These are phyloP conservation scores for Cinnamomum micranthum DNA, from an alignment of 164 flowering plant species.

Conservation along the genomic window DNA sequence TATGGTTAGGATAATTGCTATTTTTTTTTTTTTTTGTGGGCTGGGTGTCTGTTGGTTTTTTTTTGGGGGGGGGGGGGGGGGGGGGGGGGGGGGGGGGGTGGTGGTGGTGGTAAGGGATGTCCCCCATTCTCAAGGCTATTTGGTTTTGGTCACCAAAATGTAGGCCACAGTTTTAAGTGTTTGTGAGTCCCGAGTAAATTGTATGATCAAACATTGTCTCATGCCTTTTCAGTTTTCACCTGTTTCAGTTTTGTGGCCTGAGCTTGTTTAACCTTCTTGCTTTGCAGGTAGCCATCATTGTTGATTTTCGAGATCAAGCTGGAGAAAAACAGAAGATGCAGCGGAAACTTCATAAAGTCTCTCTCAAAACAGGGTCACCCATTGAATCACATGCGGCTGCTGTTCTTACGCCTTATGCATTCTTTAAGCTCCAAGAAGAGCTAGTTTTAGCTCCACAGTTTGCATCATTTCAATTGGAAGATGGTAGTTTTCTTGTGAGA, in stretches of 20 bases:
- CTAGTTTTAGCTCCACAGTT: constrained; percentile 73
- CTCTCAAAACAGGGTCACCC: constrained; percentile 75
- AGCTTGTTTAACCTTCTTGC: background rate
- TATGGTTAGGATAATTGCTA: background rate
- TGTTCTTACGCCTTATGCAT: constrained; percentile 76
- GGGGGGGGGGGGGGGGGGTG: background rate
- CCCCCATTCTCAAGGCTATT: background rate
- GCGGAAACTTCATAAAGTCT: constrained; percentile 41
- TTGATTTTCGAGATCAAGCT: constrained; percentile 45
- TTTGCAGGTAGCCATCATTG: constrained; percentile 49
- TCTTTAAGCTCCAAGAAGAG: constrained; percentile 67
- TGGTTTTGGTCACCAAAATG: background rate
- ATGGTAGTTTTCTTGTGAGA: constrained; percentile 56
- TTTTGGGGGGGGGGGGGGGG: too few species aligned
- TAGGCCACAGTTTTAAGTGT: background rate
- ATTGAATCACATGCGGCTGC: constrained; percentile 78
- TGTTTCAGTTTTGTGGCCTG: background rate
- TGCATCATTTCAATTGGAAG: constrained; percentile 61
- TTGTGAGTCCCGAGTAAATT: background rate
- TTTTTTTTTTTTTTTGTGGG: too few species aligned
- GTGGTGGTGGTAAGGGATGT: too few species aligned
- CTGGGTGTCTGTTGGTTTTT: background rate
- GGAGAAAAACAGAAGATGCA: constrained; percentile 54
- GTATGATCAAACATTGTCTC: background rate
- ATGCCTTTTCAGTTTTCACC: background rate